Conservation (phyloP, 2,329 filamentous ascomycete genomes). For the Claviceps sp. region DNA sequence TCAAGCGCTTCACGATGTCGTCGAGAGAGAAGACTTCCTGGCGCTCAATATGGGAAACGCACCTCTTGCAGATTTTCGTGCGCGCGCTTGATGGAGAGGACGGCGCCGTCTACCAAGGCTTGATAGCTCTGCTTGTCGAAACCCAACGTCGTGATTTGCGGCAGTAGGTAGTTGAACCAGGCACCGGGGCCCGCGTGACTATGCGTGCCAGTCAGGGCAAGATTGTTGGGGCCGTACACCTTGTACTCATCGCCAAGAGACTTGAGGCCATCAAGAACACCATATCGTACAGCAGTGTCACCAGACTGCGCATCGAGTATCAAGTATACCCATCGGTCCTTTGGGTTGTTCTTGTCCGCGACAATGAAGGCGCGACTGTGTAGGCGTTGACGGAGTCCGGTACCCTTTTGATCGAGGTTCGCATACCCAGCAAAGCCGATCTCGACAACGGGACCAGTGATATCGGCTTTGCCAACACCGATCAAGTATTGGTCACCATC, state of each 20-base stretch:
- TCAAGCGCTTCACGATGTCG: background rate
- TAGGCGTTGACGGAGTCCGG: slow-evolving; percentile 72
- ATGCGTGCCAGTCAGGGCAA: slow-evolving; percentile 86
- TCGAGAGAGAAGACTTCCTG: background rate
- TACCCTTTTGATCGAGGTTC: slow-evolving; percentile 67
- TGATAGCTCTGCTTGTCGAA: slow-evolving; percentile 79
- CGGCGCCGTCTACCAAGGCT: slow-evolving; percentile 74
- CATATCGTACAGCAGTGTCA: slow-evolving; percentile 76
- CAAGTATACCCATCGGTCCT: slow-evolving; percentile 71
- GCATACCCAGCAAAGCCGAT: slow-evolving; percentile 90
- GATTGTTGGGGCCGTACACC: slow-evolving; percentile 64
- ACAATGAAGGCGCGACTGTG: slow-evolving; percentile 86
- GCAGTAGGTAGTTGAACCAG: slow-evolving; percentile 89
- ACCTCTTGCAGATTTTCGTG: slow-evolving; percentile 43
- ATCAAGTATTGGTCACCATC: slow-evolving; percentile 32
- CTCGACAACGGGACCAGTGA: slow-evolving; percentile 69
- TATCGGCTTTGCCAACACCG: slow-evolving; percentile 44
- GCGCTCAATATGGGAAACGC: slow-evolving; percentile 6
- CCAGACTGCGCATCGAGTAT: slow-evolving; percentile 79
- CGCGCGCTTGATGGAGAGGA: slow-evolving; percentile 69
- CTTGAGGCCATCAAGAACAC: slow-evolving; percentile 65
- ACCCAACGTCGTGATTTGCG: slow-evolving; percentile 77
- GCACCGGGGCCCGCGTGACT: slow-evolving; percentile 84
- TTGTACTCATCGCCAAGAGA: slow-evolving; percentile 58
- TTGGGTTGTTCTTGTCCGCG: slow-evolving; percentile 49